Conservation (phyloP, 2,329 filamentous ascomycete species). For the Aspergillus ochraceus region DNA sequence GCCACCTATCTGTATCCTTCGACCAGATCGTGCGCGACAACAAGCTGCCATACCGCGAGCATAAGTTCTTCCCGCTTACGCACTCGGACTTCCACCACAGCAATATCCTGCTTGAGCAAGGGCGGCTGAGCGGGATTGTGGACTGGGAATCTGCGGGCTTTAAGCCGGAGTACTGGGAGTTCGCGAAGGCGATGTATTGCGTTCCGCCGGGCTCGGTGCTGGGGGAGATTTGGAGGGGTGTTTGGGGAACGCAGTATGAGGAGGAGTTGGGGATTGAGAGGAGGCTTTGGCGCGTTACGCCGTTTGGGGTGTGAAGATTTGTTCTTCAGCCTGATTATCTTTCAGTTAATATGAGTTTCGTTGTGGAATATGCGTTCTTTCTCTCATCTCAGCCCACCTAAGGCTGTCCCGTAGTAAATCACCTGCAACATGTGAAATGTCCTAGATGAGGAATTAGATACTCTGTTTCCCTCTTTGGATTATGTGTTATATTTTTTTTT, state of each 20-base stretch:
- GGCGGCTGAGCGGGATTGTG: constrained; percentile 23
- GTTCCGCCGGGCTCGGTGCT: not conserved
- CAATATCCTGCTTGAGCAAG: constrained; percentile 22
- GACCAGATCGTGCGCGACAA: not conserved
- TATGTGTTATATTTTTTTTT: no score
- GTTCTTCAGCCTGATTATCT: no score
- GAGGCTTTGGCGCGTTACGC: constrained; percentile 6
- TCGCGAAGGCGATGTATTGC: constrained; percentile 24
- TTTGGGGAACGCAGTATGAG: not conserved
- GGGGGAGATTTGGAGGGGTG: no score
- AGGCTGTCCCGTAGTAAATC: no score
- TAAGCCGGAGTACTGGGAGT: constrained; percentile 30
- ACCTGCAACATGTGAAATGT: no score
- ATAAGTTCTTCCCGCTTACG: constrained; percentile 10
- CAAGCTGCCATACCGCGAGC: not conserved
- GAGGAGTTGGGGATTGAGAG: not conserved
- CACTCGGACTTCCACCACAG: constrained; percentile 22
- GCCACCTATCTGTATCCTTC: not conserved
- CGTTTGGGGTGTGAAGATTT: not conserved
- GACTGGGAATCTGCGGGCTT: constrained; percentile 31
- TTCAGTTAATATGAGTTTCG: no score
- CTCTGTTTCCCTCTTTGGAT: no score
- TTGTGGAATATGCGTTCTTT: no score
- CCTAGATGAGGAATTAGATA: no score
- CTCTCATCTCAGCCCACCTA: no score